Evolutionary conservation across 2,329 filamentous ascomycete species (phyloP), one percentile per base, ranked within the genome.

Genomic region (Aureobasidium sp.): DNA sequence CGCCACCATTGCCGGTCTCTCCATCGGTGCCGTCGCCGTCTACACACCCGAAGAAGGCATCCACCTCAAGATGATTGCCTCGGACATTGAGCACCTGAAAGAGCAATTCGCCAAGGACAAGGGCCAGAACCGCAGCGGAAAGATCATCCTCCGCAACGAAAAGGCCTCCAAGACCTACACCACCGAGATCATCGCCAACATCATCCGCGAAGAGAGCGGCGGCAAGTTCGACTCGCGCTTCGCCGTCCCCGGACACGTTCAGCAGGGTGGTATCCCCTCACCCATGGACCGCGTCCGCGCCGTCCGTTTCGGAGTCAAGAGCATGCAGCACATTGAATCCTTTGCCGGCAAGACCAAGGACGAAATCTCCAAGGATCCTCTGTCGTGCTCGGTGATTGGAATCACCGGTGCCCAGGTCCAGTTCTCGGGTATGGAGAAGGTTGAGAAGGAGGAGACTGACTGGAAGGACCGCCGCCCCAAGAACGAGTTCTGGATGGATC

Each of bases 1-100:
- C 62, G 93, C 93, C 29, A 95, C 90, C 0, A 82, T 96, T 60
- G 91, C 89, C 15, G 94, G 93, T 53, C 84, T 99, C 15, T 85
- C 87, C n/a, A 90, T 97, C 17, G 94, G 94, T 60, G 94, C 94
- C 9, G 82, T 89, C 15, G 92, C 93, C 0, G 92, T 97, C 13
- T 99, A 99, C 75, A 97, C 93, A 5, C 94, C 94, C 1, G 94
- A 99, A 74, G 91, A 99, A 75, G 94, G 94, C 7, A 90, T 99
- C 74, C 88, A 87, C 71, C 85, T 99, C 60, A 89, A 93, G 69
- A 97, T 95, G 89, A 84, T 99, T 7, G 87, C 90, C 45, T 82
- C 86, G 5, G 94, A 99, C 69, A 96, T 99, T 67, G 85, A 88
- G 62, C 89, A 95, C 71, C 81, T 99, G 38, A 90, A 93, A 65